A percentile compares a stretch with the other conserved stretches of the same genome.
Evolutionary conservation across 805 yeast genomes (phyloP).

Genomic region (Saturnispora mendoncae): DNA sequence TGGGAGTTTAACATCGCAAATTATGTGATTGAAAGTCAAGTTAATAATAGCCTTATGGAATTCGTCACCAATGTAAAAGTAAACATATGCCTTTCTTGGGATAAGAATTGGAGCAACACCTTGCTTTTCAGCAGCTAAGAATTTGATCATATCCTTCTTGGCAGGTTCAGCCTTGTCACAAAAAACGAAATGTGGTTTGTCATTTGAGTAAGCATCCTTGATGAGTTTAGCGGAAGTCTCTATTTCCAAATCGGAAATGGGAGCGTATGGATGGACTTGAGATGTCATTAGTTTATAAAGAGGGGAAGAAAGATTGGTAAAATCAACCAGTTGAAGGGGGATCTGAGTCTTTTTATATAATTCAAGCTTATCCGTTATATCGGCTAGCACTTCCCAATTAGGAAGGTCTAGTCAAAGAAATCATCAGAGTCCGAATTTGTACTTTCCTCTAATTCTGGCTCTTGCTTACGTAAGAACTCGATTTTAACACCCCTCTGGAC

Average conservation of each 20-base stretch:
- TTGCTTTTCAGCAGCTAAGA: constrained; percentile 56
- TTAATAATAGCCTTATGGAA: constrained; percentile 69
- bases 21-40: constrained; percentile 50
- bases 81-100: constrained; percentile 59
- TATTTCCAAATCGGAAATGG: constrained; percentile 46
- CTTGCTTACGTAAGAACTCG: constrained; percentile 56
- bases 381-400: constrained; percentile 6
- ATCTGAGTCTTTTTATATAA: neutral
- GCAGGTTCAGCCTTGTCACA: constrained; percentile 73
- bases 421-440: constrained; percentile 17
- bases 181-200: constrained; percentile 54
- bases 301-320: neutral
- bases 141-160: constrained; percentile 58
- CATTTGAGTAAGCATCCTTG: constrained; percentile 49
- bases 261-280: constrained; percentile 27
- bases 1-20: constrained; percentile 47
- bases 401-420: constrained; percentile 20
- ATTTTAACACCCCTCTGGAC: constrained; percentile 34
- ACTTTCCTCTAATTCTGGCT: constrained; percentile 28
- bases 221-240: constrained; percentile 49
- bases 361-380: neutral
- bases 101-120: constrained; percentile 47
- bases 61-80: constrained; percentile 47
- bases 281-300: constrained; percentile 8
- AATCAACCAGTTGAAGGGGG: neutral